These are phyloP conservation scores for Fusarium bactridioides DNA, from an alignment of 2,329 filamentous ascomycete genomes.

Conservation along the genomic window DNA sequence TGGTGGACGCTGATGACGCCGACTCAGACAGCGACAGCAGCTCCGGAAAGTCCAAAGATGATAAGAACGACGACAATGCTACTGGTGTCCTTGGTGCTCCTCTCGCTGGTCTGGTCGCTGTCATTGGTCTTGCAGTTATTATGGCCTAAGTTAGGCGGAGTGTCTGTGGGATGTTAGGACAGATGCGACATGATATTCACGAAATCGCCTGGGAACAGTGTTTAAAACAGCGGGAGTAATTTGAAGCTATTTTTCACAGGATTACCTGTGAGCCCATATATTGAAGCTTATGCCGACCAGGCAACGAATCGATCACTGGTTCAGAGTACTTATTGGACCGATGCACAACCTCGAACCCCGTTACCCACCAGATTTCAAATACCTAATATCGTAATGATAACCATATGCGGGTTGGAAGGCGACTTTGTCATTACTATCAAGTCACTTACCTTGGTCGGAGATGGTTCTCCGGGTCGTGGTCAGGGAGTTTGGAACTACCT, in stretches of 20 bases:
- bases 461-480: neutral
- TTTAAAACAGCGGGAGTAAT: slow-evolving; percentile 5
- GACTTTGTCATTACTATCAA: neutral
- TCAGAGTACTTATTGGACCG: neutral
- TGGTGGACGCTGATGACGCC: slow-evolving; percentile 36
- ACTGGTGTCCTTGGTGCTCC: slow-evolving; percentile 26
- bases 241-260: neutral
- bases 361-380: neutral
- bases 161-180: neutral
- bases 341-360: neutral
- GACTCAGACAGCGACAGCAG: slow-evolving; percentile 5
- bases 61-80: slow-evolving; percentile 22
- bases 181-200: slow-evolving; percentile 26
- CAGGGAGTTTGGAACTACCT: neutral
- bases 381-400: neutral
- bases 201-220: slow-evolving; percentile 1
- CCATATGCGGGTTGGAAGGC: neutral
- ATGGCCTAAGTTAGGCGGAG: slow-evolving; percentile 14
- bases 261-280: neutral
- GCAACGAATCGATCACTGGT: neutral
- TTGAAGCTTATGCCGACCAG: neutral
- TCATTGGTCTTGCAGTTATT: slow-evolving; percentile 28
- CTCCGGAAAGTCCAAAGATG: slow-evolving; percentile 15
- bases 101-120: slow-evolving; percentile 26
- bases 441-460: neutral